These are phyloP conservation scores for Nitzschia putrida DNA, from an alignment of 108 stramenopile species.

Conservation along the genomic window DNA sequence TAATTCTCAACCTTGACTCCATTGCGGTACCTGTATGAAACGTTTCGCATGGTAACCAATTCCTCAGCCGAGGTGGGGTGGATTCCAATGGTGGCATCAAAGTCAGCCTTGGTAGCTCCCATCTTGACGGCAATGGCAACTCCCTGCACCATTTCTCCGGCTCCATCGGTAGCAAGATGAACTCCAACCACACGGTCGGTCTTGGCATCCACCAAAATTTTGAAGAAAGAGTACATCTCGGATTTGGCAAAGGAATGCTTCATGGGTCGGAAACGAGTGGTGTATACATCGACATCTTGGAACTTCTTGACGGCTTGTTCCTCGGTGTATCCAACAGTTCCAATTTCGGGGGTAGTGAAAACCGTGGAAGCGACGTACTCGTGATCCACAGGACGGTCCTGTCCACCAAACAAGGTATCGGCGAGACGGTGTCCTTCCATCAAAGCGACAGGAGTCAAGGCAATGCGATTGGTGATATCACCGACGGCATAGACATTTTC, in stretches of 20 bases:
- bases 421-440: conserved; percentile 83
- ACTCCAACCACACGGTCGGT: conserved; percentile 61
- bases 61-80: conserved; percentile 96
- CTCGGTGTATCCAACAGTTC: conserved; percentile 85
- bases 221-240: conserved; percentile 71
- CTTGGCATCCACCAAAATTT: conserved; percentile 64
- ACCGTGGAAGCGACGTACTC: conserved; percentile 88
- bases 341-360: conserved; percentile 89
- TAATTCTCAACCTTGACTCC: conserved; percentile 54
- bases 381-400: conserved; percentile 77
- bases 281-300: conserved; percentile 73
- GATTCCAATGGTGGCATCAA: conserved; percentile 91
- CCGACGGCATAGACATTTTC: conserved; percentile 64
- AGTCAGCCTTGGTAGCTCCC: conserved; percentile 95
- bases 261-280: conserved; percentile 72
- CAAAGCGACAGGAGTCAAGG: conserved; percentile 85
- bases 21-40: conserved; percentile 60
- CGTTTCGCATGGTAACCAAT: conserved; percentile 85
- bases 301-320: conserved; percentile 73
- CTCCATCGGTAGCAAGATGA: conserved; percentile 88
- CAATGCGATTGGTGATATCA: conserved; percentile 83
- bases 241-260: conserved; percentile 74
- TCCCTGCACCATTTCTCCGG: conserved; percentile 97
- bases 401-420: conserved; percentile 85
- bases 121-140: conserved; percentile 95